Conservation (phyloP, 306 rosid species). For the Medicago truncatula region DNA sequence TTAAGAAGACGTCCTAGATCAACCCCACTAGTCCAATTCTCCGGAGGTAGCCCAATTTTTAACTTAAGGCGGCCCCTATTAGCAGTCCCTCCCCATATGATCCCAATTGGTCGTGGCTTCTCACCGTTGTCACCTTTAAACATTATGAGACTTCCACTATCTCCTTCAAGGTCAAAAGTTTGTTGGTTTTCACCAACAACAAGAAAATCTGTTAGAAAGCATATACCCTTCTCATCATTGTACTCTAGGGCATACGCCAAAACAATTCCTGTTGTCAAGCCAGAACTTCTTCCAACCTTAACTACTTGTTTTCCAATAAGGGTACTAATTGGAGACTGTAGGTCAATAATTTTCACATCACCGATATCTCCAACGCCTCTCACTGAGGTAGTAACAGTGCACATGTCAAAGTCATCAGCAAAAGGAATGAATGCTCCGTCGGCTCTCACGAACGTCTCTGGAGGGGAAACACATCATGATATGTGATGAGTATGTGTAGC, state of each 20-base stretch:
- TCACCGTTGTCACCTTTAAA: slow-evolving; percentile 81
- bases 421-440: slow-evolving; percentile 99
- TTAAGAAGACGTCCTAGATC: slow-evolving; percentile 96
- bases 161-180: slow-evolving; percentile 98
- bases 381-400: slow-evolving; percentile 80
- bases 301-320: slow-evolving; percentile 93
- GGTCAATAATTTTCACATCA: slow-evolving; percentile 76
- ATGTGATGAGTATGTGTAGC: slow-evolving; percentile 3
- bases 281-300: slow-evolving; percentile 99
- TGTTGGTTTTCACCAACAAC: slow-evolving; percentile 99
- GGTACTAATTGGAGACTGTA: slow-evolving; percentile 87
- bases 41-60: slow-evolving; percentile 97
- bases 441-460: slow-evolving; percentile 99
- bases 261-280: slow-evolving; percentile 91
- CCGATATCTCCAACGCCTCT: slow-evolving; percentile 92
- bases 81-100: slow-evolving; percentile 99
- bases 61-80: slow-evolving; percentile 95
- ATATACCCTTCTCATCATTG: slow-evolving; percentile 98
- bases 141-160: slow-evolving; percentile 96
- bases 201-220: slow-evolving; percentile 97
- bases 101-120: slow-evolving; percentile 89
- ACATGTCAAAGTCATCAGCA: slow-evolving; percentile 97
- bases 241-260: slow-evolving; percentile 97
- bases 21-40: slow-evolving; percentile 99
- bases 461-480: slow-evolving; percentile 38